These are phyloP conservation scores for Cornus suecica DNA, from an alignment of 148 eudicot genomes.

Conservation along the genomic window DNA sequence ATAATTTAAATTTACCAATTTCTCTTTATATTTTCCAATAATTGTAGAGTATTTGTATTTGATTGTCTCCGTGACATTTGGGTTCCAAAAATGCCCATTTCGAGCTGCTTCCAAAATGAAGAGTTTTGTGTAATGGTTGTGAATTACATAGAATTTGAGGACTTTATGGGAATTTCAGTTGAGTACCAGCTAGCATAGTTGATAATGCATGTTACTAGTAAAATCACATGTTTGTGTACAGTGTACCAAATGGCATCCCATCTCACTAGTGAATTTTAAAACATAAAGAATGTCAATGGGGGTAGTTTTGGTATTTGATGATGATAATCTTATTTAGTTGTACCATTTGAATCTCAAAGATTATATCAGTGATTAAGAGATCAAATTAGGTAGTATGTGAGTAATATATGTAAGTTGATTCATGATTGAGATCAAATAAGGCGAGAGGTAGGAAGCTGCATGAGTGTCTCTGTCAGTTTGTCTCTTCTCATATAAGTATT, in stretches of 20 bases:
- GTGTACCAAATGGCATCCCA: too few relatives aligned
- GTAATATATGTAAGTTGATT: not conserved
- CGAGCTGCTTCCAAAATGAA: not conserved
- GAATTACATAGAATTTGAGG: too few relatives aligned
- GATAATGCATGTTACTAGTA: too few relatives aligned
- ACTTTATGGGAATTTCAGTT: too few relatives aligned
- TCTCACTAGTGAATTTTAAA: too few relatives aligned
- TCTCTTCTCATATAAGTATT: constrained; percentile 3
- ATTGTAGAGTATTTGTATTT: not conserved
- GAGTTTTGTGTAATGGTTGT: not conserved
- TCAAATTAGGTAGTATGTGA: not conserved
- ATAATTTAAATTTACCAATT: constrained; percentile 3
- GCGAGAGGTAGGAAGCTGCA: constrained; percentile 4
- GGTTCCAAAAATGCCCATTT: not conserved
- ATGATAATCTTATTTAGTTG: constrained; percentile 1
- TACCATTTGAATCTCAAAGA: not conserved
- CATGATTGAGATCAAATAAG: not conserved
- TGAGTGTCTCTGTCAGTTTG: constrained; percentile 10
- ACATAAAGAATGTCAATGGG: not conserved
- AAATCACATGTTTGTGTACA: too few relatives aligned
- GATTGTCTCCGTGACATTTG: not conserved
- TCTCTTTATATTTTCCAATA: not conserved
- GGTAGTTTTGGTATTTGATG: not conserved
- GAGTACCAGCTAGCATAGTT: too few relatives aligned
- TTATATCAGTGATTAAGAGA: not conserved